Conservation (phyloP, 108 stramenopile genomes). For the Skeletonema menzelii region DNA sequence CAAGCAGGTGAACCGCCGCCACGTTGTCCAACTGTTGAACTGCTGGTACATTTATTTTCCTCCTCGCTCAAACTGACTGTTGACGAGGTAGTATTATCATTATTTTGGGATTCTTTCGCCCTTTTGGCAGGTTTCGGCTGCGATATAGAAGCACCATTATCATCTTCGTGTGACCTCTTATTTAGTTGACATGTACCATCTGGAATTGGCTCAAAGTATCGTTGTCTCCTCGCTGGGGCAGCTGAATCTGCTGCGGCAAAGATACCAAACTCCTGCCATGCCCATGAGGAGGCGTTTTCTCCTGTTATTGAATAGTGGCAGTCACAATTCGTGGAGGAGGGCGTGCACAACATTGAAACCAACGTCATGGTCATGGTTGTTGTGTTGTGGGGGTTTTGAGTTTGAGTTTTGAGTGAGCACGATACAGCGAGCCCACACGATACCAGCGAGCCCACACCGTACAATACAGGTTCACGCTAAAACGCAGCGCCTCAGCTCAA, state of each 20-base stretch:
- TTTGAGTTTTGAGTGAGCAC: no score
- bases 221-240: background rate
- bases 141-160: background rate
- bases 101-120: background rate
- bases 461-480: no score
- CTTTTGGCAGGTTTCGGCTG: background rate
- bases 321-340: background rate
- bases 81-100: background rate
- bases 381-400: background rate
- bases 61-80: slow-evolving; percentile 1
- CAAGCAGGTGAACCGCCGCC: background rate
- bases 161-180: background rate
- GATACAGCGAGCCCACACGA: no score
- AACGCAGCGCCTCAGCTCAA: no score
- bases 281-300: background rate
- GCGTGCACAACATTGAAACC: background rate
- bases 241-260: background rate
- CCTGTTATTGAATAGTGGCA: background rate
- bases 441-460: no score
- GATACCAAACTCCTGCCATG: background rate
- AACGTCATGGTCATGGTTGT: background rate
- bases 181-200: background rate
- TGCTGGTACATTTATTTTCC: background rate
- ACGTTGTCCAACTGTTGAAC: background rate
- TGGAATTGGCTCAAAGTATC: background rate